A percentile compares a stretch with the other conserved stretches of the same genome.
These are phyloP conservation scores for Leishmania amazonensis DNA, from an alignment of 208 protist species.

Conservation along the genomic window DNA sequence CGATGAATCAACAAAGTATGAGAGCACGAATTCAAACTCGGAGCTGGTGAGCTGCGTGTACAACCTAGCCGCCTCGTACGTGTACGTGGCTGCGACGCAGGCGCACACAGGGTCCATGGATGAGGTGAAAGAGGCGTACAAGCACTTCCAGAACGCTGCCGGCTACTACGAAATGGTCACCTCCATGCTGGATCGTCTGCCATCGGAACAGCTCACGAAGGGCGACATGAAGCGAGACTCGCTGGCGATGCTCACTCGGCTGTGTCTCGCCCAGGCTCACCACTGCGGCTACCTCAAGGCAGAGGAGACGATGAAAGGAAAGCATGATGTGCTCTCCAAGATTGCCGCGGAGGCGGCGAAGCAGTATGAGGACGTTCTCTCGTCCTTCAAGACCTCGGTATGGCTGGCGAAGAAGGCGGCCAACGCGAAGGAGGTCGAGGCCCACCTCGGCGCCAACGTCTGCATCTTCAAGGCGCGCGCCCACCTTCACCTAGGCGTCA, in stretches of 20 bases:
- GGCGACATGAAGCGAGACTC: slow-evolving; percentile 69
- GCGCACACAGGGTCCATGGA: slow-evolving; percentile 47
- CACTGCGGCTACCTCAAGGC: slow-evolving; percentile 86
- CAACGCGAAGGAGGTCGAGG: slow-evolving; percentile 56
- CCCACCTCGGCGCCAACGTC: slow-evolving; percentile 40
- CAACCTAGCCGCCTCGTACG: slow-evolving; percentile 83
- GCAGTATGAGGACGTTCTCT: slow-evolving; percentile 66
- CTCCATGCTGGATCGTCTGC: slow-evolving; percentile 53
- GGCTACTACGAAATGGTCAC: slow-evolving; percentile 82
- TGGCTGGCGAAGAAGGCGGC: slow-evolving; percentile 43
- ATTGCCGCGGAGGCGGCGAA: slow-evolving; percentile 74
- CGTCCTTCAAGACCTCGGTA: slow-evolving; percentile 44
- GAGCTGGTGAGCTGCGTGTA: slow-evolving; percentile 84
- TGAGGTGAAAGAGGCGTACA: slow-evolving; percentile 69
- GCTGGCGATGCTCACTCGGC: slow-evolving; percentile 46
- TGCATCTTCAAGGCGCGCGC: slow-evolving; percentile 70
- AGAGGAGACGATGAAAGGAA: slow-evolving; percentile 67
- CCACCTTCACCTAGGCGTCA: slow-evolving; percentile 66
- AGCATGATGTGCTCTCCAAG: slow-evolving; percentile 74
- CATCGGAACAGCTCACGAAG: slow-evolving; percentile 59
- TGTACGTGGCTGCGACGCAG: slow-evolving; percentile 47
- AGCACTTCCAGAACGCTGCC: slow-evolving; percentile 76
- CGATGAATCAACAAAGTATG: slow-evolving; percentile 59
- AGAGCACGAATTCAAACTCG: slow-evolving; percentile 63
- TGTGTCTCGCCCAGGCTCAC: slow-evolving; percentile 73